phyloP scores from a whole-genome alignment of 2,329 filamentous ascomycete genomes.

The Talaromyces verruculosus region DNA sequence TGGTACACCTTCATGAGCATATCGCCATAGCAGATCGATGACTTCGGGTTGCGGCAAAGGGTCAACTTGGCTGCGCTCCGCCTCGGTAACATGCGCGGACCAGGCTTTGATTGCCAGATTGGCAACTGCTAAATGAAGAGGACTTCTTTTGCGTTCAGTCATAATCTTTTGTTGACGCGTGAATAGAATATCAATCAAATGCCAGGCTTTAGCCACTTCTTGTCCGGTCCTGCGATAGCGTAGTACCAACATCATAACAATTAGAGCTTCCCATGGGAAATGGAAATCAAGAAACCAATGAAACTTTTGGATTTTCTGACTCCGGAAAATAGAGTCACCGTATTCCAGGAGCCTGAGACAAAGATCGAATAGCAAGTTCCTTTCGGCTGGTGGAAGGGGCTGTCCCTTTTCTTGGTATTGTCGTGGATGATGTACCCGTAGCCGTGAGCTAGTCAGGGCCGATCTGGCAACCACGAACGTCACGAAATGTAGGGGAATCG shows the following conservation, averaged over 20 bases:
- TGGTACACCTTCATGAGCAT: neutral
- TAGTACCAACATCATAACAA: constrained; percentile 51
- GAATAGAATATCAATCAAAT: constrained; percentile 46
- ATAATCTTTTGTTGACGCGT: constrained; percentile 38
- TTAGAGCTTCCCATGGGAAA: constrained; percentile 55
- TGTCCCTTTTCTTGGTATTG: constrained; percentile 30
- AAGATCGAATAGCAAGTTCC: constrained; percentile 33
- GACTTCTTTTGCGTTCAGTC: constrained; percentile 21
- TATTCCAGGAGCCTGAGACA: constrained; percentile 37
- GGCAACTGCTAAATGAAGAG: constrained; percentile 29
- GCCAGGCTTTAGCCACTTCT: constrained; percentile 46
- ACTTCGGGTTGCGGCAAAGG: constrained; percentile 28
- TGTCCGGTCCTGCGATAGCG: constrained; percentile 38
- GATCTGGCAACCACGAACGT: constrained; percentile 47
- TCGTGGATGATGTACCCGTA: constrained; percentile 49
- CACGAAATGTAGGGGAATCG: constrained; percentile 48
- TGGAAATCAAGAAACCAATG: constrained; percentile 50
- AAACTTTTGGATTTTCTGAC: constrained; percentile 42
- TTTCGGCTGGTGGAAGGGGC: constrained; percentile 26
- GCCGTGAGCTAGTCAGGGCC: constrained; percentile 45
- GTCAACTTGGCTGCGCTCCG: constrained; percentile 22
- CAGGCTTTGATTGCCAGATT: constrained; percentile 32
- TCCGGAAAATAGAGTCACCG: constrained; percentile 31
- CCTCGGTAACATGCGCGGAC: constrained; percentile 29
- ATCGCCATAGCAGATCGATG: constrained; percentile 22